Conservation (phyloP, 1,139 yeast genomes). For the Hyphopichia khmerensis region DNA sequence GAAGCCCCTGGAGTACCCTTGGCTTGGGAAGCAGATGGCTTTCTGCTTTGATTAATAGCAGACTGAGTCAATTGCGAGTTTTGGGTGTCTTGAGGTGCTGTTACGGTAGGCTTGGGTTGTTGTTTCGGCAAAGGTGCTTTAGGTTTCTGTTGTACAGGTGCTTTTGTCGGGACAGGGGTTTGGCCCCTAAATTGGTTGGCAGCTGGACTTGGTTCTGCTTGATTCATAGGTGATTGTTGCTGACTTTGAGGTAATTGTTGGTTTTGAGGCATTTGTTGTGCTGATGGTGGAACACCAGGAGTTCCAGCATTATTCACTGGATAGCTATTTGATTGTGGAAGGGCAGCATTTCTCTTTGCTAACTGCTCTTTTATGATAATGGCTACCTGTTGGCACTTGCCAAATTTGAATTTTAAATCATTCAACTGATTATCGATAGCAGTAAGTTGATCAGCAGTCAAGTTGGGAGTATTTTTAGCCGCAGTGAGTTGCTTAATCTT, state of each 20-base stretch:
- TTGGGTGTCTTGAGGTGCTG: constrained; percentile 5
- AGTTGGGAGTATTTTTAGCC: constrained; percentile 22
- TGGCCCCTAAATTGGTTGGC: background rate
- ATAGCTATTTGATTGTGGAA: background rate
- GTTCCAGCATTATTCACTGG: constrained; percentile 2
- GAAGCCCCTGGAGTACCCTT: constrained; percentile 6
- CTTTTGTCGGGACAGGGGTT: background rate
- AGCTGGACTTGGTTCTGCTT: constrained; percentile 1
- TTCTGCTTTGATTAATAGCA: background rate
- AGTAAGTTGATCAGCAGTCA: constrained; percentile 28
- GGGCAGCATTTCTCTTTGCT: constrained; percentile 3
- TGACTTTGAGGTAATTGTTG: constrained; percentile 4
- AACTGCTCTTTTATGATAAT: constrained; percentile 39
- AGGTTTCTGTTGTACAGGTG: constrained; percentile 1
- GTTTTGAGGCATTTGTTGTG: background rate
- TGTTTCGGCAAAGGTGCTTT: background rate
- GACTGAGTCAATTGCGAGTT: background rate
- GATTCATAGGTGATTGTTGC: constrained; percentile 5
- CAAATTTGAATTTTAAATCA: constrained; percentile 34
- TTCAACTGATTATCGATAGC: constrained; percentile 36
- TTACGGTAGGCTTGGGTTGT: background rate
- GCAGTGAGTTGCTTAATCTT: constrained; percentile 31
- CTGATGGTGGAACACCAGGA: constrained; percentile 2
- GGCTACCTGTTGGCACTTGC: constrained; percentile 39
- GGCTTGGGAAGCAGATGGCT: background rate